phyloP scores from a whole-genome alignment of 192 early-diverging fungal species.

The Chytriomyces confervae region DNA sequence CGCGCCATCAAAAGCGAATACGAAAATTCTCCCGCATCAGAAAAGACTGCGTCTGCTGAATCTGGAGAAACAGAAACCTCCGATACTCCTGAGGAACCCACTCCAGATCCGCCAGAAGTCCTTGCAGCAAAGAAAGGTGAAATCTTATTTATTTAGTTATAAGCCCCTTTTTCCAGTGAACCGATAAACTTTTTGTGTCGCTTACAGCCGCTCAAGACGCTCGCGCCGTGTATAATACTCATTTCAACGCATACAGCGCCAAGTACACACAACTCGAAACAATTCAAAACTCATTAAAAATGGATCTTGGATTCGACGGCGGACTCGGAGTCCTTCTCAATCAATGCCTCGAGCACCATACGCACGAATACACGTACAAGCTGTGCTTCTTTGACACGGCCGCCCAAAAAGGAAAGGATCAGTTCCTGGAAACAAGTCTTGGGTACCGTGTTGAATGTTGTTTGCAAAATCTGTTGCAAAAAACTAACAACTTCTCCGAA shows the following conservation, averaged over 20 bases:
- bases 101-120: conserved; percentile 18
- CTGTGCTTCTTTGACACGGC: conserved; percentile 82
- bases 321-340: conserved; percentile 63
- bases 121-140: conserved; percentile 7
- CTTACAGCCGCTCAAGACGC: conserved; percentile 7
- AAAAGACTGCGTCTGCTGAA: background rate
- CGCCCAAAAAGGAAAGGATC: conserved; percentile 72
- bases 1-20: conserved; percentile 2
- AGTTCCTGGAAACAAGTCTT: conserved; percentile 56
- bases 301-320: conserved; percentile 75
- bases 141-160: background rate
- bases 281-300: conserved; percentile 55
- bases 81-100: background rate
- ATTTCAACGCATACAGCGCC: conserved; percentile 12
- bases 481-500: background rate
- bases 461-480: conserved; percentile 38
- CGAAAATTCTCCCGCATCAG: background rate
- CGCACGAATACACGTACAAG: conserved; percentile 71
- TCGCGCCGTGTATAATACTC: conserved; percentile 15
- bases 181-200: background rate
- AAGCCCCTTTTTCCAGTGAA: background rate
- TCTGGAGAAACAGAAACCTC: background rate
- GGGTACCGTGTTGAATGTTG: conserved; percentile 54
- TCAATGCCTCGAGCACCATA: conserved; percentile 72
- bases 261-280: conserved; percentile 26